These are phyloP conservation scores for Mortierella sp. DNA, from an alignment of 371 early-diverging fungal genomes.

Conservation along the genomic window DNA sequence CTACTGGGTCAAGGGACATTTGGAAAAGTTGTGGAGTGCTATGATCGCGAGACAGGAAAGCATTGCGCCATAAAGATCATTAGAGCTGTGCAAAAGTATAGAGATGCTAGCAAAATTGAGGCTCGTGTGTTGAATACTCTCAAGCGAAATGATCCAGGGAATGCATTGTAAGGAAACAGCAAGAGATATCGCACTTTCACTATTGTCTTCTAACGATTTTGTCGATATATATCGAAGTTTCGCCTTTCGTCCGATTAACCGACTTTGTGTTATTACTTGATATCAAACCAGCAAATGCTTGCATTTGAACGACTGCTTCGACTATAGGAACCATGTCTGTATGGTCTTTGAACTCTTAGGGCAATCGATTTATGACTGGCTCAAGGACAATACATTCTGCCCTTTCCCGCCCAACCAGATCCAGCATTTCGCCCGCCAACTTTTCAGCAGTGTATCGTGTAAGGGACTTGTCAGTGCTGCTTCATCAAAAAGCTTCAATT, in stretches of 20 bases:
- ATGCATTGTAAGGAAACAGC: constrained; percentile 64
- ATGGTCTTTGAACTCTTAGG: constrained; percentile 96
- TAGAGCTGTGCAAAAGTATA: constrained; percentile 93
- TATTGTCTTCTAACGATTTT: no score
- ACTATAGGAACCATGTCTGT: constrained; percentile 92
- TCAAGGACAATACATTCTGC: constrained; percentile 89
- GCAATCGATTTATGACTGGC: constrained; percentile 92
- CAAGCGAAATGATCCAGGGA: constrained; percentile 81
- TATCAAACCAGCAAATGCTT: constrained; percentile 61
- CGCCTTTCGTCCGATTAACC: neutral
- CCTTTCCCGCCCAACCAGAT: constrained; percentile 91
- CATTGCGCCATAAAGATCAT: constrained; percentile 91
- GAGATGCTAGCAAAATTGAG: constrained; percentile 93
- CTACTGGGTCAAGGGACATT: constrained; percentile 97
- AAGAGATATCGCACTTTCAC: neutral
- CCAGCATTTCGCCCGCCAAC: constrained; percentile 83
- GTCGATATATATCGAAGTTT: neutral
- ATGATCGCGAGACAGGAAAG: constrained; percentile 73
- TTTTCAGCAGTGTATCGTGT: constrained; percentile 83
- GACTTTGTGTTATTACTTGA: neutral
- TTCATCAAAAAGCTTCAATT: neutral
- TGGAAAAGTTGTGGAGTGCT: constrained; percentile 95
- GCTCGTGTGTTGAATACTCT: constrained; percentile 87
- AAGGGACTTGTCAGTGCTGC: neutral
- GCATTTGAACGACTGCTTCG: constrained; percentile 80